These are phyloP conservation scores for Daphne laureola DNA, from an alignment of 441 rosid genomes.

Conservation along the genomic window DNA sequence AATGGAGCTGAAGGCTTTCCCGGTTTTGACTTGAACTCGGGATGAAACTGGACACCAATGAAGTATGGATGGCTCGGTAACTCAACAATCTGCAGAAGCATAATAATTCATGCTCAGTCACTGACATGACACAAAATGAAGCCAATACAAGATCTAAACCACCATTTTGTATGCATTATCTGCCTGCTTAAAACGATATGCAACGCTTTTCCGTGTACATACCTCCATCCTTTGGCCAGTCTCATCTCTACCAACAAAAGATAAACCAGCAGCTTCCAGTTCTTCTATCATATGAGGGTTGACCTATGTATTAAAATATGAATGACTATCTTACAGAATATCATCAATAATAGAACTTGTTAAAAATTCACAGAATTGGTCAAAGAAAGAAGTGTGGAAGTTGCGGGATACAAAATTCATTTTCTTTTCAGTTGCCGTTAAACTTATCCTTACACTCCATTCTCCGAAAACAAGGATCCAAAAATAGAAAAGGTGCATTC, in stretches of 20 bases:
- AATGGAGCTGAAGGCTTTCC: constrained; percentile 86
- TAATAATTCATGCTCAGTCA: constrained; percentile 10
- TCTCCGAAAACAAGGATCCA: too few species aligned
- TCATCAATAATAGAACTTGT: neutral
- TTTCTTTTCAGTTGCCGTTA: too few species aligned
- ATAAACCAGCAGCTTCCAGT: constrained; percentile 73
- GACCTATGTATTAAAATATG: constrained; percentile 37
- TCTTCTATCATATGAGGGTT: constrained; percentile 72
- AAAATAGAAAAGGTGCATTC: too few species aligned
- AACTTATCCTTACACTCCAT: too few species aligned
- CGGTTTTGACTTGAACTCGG: constrained; percentile 93
- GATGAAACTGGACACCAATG: constrained; percentile 90
- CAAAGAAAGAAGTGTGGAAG: neutral
- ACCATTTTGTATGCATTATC: too few species aligned
- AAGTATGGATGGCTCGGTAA: constrained; percentile 77
- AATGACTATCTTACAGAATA: neutral
- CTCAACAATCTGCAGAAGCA: constrained; percentile 61
- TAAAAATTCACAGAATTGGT: neutral
- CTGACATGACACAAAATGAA: too few species aligned
- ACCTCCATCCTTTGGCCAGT: constrained; percentile 91
- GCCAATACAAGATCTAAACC: too few species aligned
- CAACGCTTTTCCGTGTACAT: constrained; percentile 10
- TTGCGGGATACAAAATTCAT: neutral
- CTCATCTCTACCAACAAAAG: constrained; percentile 84
- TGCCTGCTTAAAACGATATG: neutral